Evolutionary conservation across 768 basidiomycete species (phyloP).

Genomic region (Mycena filopes): DNA sequence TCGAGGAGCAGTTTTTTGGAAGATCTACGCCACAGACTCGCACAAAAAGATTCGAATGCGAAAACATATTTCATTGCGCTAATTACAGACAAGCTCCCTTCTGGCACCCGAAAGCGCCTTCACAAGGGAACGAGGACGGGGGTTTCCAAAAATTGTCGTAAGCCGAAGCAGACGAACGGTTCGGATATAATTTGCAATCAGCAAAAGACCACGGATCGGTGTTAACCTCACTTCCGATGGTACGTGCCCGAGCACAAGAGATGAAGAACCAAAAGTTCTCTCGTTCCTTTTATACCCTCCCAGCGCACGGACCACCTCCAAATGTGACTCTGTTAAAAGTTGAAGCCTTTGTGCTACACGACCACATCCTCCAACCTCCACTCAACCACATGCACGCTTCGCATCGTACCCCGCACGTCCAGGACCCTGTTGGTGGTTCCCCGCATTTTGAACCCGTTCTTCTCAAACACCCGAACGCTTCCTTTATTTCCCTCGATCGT

Average conservation of each 20-base stretch:
- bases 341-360: neutral
- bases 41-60: too few species aligned
- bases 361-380: constrained; percentile 9
- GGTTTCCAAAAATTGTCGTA: constrained; percentile 92
- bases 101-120: constrained; percentile 27
- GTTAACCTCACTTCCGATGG: constrained; percentile 95
- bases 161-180: constrained; percentile 92
- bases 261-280: constrained; percentile 48
- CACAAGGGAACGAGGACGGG: constrained; percentile 40
- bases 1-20: too few species aligned
- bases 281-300: constrained; percentile 19
- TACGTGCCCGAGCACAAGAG: constrained; percentile 97
- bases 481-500: constrained; percentile 66
- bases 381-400: constrained; percentile 34
- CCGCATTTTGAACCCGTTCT: constrained; percentile 64
- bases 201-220: constrained; percentile 96
- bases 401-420: constrained; percentile 48
- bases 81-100: constrained; percentile 17
- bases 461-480: constrained; percentile 73
- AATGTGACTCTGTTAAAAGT: constrained; percentile 1
- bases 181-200: constrained; percentile 99
- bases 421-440: constrained; percentile 51
- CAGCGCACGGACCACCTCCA: constrained; percentile 22
- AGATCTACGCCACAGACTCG: too few species aligned
- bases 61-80: neutral